Conservation (phyloP, 2,329 filamentous ascomycete species). For the Cladosporium sp. region DNA sequence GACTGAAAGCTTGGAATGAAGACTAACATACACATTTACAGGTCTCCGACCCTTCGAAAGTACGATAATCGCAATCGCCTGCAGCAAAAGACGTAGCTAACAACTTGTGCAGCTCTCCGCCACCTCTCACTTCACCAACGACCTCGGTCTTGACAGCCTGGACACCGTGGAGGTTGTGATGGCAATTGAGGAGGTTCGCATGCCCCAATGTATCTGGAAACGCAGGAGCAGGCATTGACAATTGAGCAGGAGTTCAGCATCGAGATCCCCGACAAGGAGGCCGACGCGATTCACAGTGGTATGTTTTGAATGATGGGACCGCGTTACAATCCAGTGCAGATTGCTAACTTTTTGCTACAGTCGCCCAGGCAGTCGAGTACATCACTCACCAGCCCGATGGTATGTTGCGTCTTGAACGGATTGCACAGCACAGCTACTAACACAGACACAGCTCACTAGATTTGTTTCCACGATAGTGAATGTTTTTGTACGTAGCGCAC, state of each 20-base stretch:
- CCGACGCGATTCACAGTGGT: conserved; percentile 92
- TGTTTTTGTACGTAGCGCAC: conserved; percentile 14
- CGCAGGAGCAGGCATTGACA: conserved; percentile 51
- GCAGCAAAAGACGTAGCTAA: conserved; percentile 28
- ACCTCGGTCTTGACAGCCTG: conserved; percentile 93
- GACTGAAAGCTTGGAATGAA: conserved; percentile 11
- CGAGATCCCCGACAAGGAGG: conserved; percentile 97
- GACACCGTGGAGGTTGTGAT: conserved; percentile 99
- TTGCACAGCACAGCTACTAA: conserved; percentile 23
- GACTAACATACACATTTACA: conserved; percentile 40
- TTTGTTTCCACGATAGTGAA: conserved; percentile 9
- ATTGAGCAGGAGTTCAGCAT: conserved; percentile 74
- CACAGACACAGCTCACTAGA: conserved; percentile 31
- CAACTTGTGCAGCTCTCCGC: conserved; percentile 68
- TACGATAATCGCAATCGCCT: conserved; percentile 35
- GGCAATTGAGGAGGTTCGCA: conserved; percentile 91
- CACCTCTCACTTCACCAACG: conserved; percentile 89
- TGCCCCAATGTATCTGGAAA: conserved; percentile 19
- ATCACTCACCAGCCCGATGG: conserved; percentile 91
- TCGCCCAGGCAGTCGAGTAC: conserved; percentile 93
- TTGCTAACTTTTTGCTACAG: conserved; percentile 47
- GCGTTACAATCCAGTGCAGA: neutral
- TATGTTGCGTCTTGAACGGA: conserved; percentile 48
- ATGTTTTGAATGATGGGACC: conserved; percentile 42
- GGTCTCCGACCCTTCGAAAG: conserved; percentile 64